A percentile compares a stretch with the other conserved stretches of the same genome.
These are phyloP conservation scores for Naganishia vishniacii DNA, from an alignment of 768 basidiomycete genomes.

Conservation along the genomic window DNA sequence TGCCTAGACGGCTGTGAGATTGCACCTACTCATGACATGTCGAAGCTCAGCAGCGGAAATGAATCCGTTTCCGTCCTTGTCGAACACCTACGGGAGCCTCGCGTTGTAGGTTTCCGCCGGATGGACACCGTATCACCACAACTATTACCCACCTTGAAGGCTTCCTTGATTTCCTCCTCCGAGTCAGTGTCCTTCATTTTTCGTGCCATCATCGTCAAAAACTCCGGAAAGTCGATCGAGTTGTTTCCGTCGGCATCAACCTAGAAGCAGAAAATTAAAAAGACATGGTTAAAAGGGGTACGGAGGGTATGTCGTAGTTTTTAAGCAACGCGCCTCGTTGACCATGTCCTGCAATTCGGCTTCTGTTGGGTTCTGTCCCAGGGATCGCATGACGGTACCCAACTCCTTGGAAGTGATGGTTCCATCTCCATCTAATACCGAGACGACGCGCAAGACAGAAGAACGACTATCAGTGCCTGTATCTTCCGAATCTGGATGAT, in stretches of 20 bases:
- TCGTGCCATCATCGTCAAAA: slow-evolving; percentile 53
- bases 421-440: slow-evolving; percentile 77
- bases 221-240: slow-evolving; percentile 79
- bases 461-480: too few relatives aligned
- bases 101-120: not conserved
- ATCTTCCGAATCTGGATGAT: too few relatives aligned
- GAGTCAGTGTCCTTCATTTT: slow-evolving; percentile 88
- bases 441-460: too few relatives aligned
- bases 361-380: slow-evolving; percentile 88
- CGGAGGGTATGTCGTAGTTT: too few relatives aligned
- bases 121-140: not conserved
- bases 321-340: slow-evolving; percentile 59
- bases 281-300: not conserved
- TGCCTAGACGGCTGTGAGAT: not conserved
- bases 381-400: slow-evolving; percentile 86
- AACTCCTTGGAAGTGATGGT: slow-evolving; percentile 86
- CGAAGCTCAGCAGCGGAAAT: slow-evolving; percentile 80
- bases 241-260: slow-evolving; percentile 84
- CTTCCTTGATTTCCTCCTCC: slow-evolving; percentile 92
- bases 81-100: slow-evolving; percentile 54
- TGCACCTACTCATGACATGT: slow-evolving; percentile 86
- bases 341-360: slow-evolving; percentile 91
- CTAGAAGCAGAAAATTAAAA: slow-evolving; percentile 29
- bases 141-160: slow-evolving; percentile 60
- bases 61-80: slow-evolving; percentile 88